Conservation (phyloP, 2,329 filamentous ascomycete genomes). For the Colletotrichum caudatum region DNA sequence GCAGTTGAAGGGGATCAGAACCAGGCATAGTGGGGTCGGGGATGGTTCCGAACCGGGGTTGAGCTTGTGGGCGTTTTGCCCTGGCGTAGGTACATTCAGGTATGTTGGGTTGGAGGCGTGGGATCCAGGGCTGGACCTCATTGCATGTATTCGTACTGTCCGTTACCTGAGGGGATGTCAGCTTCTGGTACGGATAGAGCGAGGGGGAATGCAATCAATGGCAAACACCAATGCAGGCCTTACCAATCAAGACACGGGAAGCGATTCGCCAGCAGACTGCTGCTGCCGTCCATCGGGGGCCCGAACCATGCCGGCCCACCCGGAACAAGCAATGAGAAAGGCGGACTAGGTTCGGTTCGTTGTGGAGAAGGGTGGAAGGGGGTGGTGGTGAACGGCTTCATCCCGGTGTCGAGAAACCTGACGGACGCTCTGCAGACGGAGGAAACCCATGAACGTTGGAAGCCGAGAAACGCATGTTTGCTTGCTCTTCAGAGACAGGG, state of each 20-base stretch:
- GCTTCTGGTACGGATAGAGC: not conserved
- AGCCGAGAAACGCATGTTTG: slow-evolving; percentile 33
- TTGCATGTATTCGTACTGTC: not conserved
- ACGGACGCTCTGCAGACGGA: slow-evolving; percentile 6
- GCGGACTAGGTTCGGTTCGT: slow-evolving; percentile 1
- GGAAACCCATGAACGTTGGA: slow-evolving; percentile 32
- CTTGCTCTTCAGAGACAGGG: slow-evolving; percentile 14
- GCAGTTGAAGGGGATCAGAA: slow-evolving; percentile 30
- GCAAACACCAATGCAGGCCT: not conserved
- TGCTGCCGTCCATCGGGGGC: not conserved
- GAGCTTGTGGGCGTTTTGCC: slow-evolving; percentile 27
- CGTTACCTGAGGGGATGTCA: slow-evolving; percentile 3
- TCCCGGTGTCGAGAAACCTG: slow-evolving; percentile 6
- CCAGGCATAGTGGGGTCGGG: slow-evolving; percentile 33
- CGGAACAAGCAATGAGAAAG: slow-evolving; percentile 22
- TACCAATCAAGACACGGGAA: not conserved
- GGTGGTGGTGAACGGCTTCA: slow-evolving; percentile 28
- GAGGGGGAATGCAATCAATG: slow-evolving; percentile 5
- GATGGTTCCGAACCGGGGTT: slow-evolving; percentile 39
- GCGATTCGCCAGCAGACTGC: not conserved
- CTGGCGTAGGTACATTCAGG: slow-evolving; percentile 5
- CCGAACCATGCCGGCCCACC: slow-evolving; percentile 4
- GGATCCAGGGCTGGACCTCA: slow-evolving; percentile 8
- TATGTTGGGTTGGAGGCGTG: slow-evolving; percentile 28
- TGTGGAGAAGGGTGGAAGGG: slow-evolving; percentile 6